phyloP scores from a whole-genome alignment of 257 asterid genomes.

The Schizonepeta tenuifolia region DNA sequence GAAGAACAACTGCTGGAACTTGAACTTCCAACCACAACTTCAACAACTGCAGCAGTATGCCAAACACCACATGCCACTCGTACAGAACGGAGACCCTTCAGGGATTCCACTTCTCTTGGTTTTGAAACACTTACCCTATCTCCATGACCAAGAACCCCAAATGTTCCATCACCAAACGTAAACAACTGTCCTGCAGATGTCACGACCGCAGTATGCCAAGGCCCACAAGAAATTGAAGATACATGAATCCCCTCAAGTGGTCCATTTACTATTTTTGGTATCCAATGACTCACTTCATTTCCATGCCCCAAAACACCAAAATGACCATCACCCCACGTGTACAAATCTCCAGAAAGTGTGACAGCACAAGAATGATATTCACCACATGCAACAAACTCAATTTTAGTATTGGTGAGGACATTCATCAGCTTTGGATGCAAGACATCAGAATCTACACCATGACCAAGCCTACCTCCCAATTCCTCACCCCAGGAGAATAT shows the following conservation, averaged over 20 bases:
- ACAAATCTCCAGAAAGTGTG: constrained; percentile 89
- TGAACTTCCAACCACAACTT: constrained; percentile 93
- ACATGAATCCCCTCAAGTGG: constrained; percentile 89
- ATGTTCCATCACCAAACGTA: constrained; percentile 94
- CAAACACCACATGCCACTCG: constrained; percentile 94
- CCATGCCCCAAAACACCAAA: constrained; percentile 96
- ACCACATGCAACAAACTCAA: constrained; percentile 94
- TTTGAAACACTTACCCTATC: constrained; percentile 67
- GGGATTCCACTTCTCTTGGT: constrained; percentile 93
- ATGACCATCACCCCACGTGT: constrained; percentile 95
- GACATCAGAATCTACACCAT: constrained; percentile 95
- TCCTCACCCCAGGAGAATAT: constrained; percentile 98
- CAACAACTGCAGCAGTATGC: constrained; percentile 98
- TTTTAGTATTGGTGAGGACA: constrained; percentile 72
- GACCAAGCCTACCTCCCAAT: constrained; percentile 93
- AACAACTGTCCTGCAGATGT: constrained; percentile 94
- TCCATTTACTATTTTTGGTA: constrained; percentile 87
- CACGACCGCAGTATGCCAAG: constrained; percentile 97
- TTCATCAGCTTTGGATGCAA: constrained; percentile 86
- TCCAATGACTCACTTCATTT: constrained; percentile 93
- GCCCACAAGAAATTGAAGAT: constrained; percentile 88
- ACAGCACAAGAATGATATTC: constrained; percentile 92
- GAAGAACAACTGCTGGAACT: constrained; percentile 92
- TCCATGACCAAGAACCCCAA: constrained; percentile 97
- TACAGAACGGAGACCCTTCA: constrained; percentile 90